These are phyloP conservation scores for Blastobotrys chiropterorum DNA, from an alignment of 805 yeast genomes.

Conservation along the genomic window DNA sequence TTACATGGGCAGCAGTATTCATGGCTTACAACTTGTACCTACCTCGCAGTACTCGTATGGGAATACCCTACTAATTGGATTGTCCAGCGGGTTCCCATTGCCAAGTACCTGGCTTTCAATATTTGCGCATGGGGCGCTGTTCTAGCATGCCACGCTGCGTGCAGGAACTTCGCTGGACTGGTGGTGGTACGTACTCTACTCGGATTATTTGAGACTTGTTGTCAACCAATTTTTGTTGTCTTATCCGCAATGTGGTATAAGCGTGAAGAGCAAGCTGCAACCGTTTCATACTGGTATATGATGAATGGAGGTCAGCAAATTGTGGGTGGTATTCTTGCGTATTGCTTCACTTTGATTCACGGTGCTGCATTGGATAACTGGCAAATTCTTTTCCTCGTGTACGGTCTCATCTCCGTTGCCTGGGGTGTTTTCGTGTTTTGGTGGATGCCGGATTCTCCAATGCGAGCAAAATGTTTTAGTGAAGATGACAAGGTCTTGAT, in stretches of 20 bases:
- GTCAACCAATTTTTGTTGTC: slow-evolving; percentile 50
- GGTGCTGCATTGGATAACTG: slow-evolving; percentile 36
- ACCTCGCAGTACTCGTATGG: slow-evolving; percentile 41
- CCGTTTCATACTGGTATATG: slow-evolving; percentile 39
- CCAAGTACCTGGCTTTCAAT: slow-evolving; percentile 13
- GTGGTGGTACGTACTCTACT: slow-evolving; percentile 42
- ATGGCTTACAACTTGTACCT: slow-evolving; percentile 37
- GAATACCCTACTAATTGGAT: slow-evolving; percentile 40
- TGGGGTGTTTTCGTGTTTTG: slow-evolving; percentile 24
- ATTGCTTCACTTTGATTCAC: slow-evolving; percentile 36
- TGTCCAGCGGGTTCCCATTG: slow-evolving; percentile 22
- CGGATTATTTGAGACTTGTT: slow-evolving; percentile 49
- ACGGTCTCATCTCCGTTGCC: slow-evolving; percentile 48
- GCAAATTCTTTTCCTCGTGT: slow-evolving; percentile 50
- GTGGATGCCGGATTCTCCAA: slow-evolving; percentile 42
- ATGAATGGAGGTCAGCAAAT: slow-evolving; percentile 40
- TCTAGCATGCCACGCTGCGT: slow-evolving; percentile 23
- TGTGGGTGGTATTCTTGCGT: slow-evolving; percentile 45
- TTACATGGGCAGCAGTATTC: slow-evolving; percentile 36
- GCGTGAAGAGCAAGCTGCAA: slow-evolving; percentile 39
- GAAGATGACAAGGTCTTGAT: slow-evolving; percentile 40
- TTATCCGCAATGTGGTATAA: slow-evolving; percentile 56
- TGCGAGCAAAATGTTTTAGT: slow-evolving; percentile 36
- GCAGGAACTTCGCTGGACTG: slow-evolving; percentile 41
- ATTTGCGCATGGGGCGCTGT: slow-evolving; percentile 16